A percentile compares a stretch with the other conserved stretches of the same genome.
phyloP scores from a whole-genome alignment of 257 asterid genomes.

The Craterostigma plantagineum region DNA sequence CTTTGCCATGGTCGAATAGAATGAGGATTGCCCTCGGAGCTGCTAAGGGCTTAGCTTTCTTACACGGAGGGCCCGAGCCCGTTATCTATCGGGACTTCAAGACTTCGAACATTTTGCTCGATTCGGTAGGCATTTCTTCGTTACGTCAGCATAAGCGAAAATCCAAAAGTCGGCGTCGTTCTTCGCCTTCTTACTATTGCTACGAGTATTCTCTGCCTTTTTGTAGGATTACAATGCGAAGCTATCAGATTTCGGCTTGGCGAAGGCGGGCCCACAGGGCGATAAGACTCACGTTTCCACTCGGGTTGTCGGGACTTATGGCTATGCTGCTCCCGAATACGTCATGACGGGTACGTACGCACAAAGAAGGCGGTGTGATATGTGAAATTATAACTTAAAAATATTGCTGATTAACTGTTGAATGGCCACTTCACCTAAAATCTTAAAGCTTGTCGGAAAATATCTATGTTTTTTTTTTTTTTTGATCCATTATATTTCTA shows the following conservation, averaged over 20 bases:
- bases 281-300: slow-evolving; percentile 94
- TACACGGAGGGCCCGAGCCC: slow-evolving; percentile 72
- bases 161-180: background rate
- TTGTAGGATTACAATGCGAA: slow-evolving; percentile 76
- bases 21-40: slow-evolving; percentile 88
- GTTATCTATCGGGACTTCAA: slow-evolving; percentile 90
- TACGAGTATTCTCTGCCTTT: slow-evolving; percentile 1
- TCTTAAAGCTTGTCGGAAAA: too few species aligned
- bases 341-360: slow-evolving; percentile 76
- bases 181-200: background rate
- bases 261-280: slow-evolving; percentile 96
- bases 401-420: too few species aligned
- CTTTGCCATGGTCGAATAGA: slow-evolving; percentile 89
- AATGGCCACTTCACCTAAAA: too few species aligned
- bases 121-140: slow-evolving; percentile 29
- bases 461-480: too few species aligned
- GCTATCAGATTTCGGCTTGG: slow-evolving; percentile 92
- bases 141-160: background rate
- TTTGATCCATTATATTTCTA: too few species aligned
- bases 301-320: slow-evolving; percentile 78
- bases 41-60: slow-evolving; percentile 88
- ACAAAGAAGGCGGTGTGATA: too few species aligned
- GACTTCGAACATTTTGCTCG: slow-evolving; percentile 89
- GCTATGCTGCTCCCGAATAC: slow-evolving; percentile 94
- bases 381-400: too few species aligned